phyloP scores from a whole-genome alignment of 768 basidiomycete species.

The Amanita pseudoporphyria region DNA sequence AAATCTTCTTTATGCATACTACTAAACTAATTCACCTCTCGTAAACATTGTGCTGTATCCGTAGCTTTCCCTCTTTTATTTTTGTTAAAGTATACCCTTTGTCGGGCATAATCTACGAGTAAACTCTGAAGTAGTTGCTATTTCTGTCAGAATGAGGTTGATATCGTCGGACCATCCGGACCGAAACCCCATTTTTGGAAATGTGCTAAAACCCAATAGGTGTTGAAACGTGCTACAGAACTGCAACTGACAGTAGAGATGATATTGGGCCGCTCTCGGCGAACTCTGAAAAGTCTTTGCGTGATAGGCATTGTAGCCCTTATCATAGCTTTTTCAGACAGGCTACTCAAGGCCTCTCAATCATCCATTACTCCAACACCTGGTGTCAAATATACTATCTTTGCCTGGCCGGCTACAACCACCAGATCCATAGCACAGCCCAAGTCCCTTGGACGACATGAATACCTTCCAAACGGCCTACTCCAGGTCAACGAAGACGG shows the following conservation, averaged over 20 bases:
- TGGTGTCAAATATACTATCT: neutral
- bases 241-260: neutral
- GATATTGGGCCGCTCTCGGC: neutral
- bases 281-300: neutral
- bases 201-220: no score
- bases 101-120: no score
- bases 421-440: neutral
- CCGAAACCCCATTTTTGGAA: no score
- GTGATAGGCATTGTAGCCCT: neutral
- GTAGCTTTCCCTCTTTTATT: no score
- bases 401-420: neutral
- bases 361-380: neutral
- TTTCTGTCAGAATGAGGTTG: no score
- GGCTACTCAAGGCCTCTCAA: neutral
- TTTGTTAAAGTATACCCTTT: no score
- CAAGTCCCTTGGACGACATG: constrained; percentile 17
- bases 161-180: no score
- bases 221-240: no score
- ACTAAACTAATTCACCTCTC: no score
- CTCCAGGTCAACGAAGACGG: constrained; percentile 31
- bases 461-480: constrained; percentile 27
- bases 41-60: no score
- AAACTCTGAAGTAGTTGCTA: no score
- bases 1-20: no score
- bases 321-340: neutral